These are phyloP conservation scores for Tephrocybe sp. DNA, from an alignment of 768 basidiomycete species.

Conservation along the genomic window DNA sequence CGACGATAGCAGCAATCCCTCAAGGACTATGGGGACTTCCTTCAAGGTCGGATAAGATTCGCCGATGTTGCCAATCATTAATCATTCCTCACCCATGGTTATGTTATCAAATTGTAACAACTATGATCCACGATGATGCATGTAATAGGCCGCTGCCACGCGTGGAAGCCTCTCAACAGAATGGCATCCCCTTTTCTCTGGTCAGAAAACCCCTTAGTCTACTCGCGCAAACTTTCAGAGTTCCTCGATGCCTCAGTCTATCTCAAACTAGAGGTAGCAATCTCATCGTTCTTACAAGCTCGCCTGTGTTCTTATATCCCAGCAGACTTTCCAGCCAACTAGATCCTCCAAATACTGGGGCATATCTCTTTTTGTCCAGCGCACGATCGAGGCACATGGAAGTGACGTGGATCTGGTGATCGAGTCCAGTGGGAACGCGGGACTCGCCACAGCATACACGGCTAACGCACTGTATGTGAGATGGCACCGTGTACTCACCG, in stretches of 20 bases:
- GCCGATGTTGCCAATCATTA: too few species aligned
- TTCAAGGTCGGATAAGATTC: too few species aligned
- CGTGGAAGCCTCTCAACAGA: too few species aligned
- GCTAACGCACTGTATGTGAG: constrained; percentile 50
- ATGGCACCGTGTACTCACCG: constrained; percentile 72
- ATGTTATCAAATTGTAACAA: too few species aligned
- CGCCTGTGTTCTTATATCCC: background rate
- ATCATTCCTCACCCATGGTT: too few species aligned
- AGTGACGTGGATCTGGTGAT: constrained; percentile 57
- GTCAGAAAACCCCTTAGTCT: constrained; percentile 65
- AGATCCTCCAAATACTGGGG: constrained; percentile 79
- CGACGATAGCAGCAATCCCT: too few species aligned
- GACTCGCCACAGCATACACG: constrained; percentile 67
- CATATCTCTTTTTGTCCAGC: constrained; percentile 59
- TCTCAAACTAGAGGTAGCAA: constrained; percentile 69
- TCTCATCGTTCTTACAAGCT: background rate
- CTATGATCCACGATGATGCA: too few species aligned
- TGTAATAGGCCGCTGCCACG: too few species aligned
- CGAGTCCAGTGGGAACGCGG: constrained; percentile 78
- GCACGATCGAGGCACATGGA: constrained; percentile 50
- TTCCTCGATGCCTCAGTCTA: constrained; percentile 52
- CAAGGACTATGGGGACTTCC: too few species aligned
- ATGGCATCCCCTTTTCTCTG: constrained; percentile 38
- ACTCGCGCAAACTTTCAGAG: constrained; percentile 57
- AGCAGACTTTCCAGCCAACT: constrained; percentile 66